Conservation (phyloP, 345 rosid species). For the Corchorus capsularis region DNA sequence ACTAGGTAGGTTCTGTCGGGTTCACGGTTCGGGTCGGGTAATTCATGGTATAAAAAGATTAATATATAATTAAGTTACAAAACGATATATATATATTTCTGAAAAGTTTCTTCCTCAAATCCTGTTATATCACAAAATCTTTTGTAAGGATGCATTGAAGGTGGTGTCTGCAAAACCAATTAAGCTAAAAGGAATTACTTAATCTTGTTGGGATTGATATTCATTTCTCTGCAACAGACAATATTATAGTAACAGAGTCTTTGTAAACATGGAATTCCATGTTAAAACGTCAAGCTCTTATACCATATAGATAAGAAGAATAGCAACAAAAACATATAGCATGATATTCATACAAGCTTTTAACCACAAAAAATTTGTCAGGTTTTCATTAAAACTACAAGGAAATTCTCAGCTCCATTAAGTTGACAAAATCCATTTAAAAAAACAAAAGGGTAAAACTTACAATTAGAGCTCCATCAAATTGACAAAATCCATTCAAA, state of each 20-base stretch:
- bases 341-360: neutral
- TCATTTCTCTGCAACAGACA: neutral
- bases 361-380: neutral
- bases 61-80: no score
- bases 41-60: no score
- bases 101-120: no score
- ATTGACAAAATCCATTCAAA: no score
- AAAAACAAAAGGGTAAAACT: no score
- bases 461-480: no score
- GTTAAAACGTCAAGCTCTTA: neutral
- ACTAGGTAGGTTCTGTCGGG: no score
- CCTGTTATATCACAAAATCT: constrained; percentile 89
- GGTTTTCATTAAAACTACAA: neutral
- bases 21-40: no score
- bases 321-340: neutral
- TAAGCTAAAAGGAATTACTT: neutral
- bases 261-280: neutral
- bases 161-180: constrained; percentile 70
- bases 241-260: neutral
- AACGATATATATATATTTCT: no score
- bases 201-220: neutral
- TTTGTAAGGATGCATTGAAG: constrained; percentile 79
- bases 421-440: no score
- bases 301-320: neutral
- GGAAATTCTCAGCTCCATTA: neutral